phyloP scores from a whole-genome alignment of 441 rosid genomes.

The Syzygium malaccense region DNA sequence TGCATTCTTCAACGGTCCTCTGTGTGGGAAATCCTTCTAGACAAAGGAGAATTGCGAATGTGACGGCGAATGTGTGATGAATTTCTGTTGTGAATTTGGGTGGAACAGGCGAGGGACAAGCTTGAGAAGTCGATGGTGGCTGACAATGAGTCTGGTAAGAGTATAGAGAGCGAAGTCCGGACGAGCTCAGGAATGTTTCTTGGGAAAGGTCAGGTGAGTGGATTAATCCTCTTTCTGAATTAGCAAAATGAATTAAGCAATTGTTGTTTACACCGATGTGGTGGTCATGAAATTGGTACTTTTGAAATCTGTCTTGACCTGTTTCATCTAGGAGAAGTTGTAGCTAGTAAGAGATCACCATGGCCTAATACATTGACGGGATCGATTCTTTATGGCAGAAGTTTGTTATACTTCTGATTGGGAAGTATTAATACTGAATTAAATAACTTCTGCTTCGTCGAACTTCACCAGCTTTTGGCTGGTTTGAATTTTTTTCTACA shows the following conservation, averaged over 20 bases:
- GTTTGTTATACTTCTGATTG: background rate
- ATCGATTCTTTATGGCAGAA: background rate
- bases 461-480: background rate
- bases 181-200: conserved; percentile 98
- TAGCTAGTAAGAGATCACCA: background rate
- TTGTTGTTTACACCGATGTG: background rate
- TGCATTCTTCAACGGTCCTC: background rate
- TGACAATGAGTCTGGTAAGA: conserved; percentile 83
- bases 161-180: conserved; percentile 73
- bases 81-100: background rate
- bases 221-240: background rate
- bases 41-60: background rate
- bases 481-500: background rate
- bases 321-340: background rate
- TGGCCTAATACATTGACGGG: background rate
- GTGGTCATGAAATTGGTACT: background rate
- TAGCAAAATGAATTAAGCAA: background rate
- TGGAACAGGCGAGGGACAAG: conserved; percentile 63
- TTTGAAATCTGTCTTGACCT: background rate
- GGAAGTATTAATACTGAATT: background rate
- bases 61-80: background rate
- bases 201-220: conserved; percentile 54
- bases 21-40: background rate
- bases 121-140: conserved; percentile 94
- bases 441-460: background rate